Evolutionary conservation across 768 basidiomycete genomes (phyloP), one percentile per base, ranked within the genome.

Genomic region (Boletus pseudopeckii): DNA sequence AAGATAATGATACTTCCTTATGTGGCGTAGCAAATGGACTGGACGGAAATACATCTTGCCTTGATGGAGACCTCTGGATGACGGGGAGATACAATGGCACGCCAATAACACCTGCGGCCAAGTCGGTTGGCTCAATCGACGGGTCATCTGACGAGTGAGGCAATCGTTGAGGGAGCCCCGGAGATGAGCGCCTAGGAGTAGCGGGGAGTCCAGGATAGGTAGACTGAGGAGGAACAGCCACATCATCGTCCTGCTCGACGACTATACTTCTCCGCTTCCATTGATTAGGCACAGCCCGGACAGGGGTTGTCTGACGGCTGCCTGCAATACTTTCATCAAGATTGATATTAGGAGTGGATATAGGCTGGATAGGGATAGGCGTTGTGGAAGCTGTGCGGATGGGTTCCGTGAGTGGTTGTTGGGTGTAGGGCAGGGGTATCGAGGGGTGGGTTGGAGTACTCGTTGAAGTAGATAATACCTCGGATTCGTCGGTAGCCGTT

Each of bases 1-100:
- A 66, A 43, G 78, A 68, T 36, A 75, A 69, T 1, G 78, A 70
- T 40, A 77, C 75, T 67, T 90, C 90, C 68, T 81, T 83, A 48
- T 87, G 65, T 0, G 88, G 90, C 3, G 83, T 83, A 11, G 79
- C 80, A 61, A 89, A 90, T 14, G 89, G 87, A 65, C 86, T 91
- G 28, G 76, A 80, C 7, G 85, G 80, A 68, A 84, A 84, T 14
- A 69, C 51, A 47, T 88, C 88, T 53, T 79, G 80, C 54, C 80
- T 75, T 26, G 82, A 81, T 15, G 80, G 76, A 6, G 77, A 73
- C 26, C 64, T 55, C 71, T 77, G 59, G 66, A 74, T 53, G 64
- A 72, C 52, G 64, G 71, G 74, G 50, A 77, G 50, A 54, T 78
- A 83, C 26, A 81, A 59, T 4, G 86, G 81, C 11, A 84, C 77